Evolutionary conservation across 192 early-diverging fungal species (phyloP).

Genomic region (Allomyces macrogynus): DNA sequence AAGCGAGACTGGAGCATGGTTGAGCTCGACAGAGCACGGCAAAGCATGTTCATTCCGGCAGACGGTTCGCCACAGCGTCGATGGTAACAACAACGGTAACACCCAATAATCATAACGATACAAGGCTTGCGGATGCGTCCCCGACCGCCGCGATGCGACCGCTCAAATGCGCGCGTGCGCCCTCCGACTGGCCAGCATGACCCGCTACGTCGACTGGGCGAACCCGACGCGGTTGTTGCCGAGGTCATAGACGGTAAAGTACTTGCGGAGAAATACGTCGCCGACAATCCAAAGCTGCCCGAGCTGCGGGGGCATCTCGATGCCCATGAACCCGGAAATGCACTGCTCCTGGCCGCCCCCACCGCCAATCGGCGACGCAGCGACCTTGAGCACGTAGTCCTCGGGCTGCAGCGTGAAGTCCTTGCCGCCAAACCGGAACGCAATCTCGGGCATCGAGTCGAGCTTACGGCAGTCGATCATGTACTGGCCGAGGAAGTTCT

Average conservation of each 20-base stretch:
- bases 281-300: conserved; percentile 75
- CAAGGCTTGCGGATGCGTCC: no score
- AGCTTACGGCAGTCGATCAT: conserved; percentile 57
- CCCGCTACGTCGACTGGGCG: conserved; percentile 15
- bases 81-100: no score
- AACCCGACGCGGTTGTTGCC: conserved; percentile 54
- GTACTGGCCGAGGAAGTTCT: conserved; percentile 81
- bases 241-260: conserved; percentile 49
- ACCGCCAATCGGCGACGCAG: neutral
- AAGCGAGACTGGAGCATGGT: no score
- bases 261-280: conserved; percentile 65
- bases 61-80: no score
- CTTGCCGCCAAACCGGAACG: conserved; percentile 54
- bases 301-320: conserved; percentile 58
- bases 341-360: conserved; percentile 27
- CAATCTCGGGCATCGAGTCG: conserved; percentile 48
- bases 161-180: no score
- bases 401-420: conserved; percentile 34
- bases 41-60: no score
- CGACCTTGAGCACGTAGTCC: conserved; percentile 43
- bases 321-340: conserved; percentile 76
- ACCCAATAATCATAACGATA: no score
- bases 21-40: no score
- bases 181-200: no score
- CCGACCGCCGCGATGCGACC: no score